A percentile compares a stretch with the other conserved stretches of the same genome.
phyloP scores from a whole-genome alignment of 805 yeast species.

The Candida succiphila region DNA sequence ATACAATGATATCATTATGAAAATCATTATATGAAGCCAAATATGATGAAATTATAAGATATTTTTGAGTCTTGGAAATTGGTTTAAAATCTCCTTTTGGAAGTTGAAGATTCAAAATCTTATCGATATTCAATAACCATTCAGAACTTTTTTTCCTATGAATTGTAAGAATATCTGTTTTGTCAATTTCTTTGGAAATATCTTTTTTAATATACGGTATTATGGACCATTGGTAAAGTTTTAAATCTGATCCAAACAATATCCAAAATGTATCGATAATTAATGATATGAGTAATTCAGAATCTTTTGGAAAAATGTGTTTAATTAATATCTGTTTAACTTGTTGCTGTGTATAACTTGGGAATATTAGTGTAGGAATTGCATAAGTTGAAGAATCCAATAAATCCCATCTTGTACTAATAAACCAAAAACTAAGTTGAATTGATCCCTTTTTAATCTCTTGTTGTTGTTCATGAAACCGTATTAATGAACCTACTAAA shows the following conservation, averaged over 20 bases:
- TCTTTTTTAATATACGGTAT: slow-evolving; percentile 15
- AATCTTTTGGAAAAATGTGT: slow-evolving; percentile 6
- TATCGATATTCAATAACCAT: slow-evolving; percentile 23
- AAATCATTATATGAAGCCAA: slow-evolving; percentile 72
- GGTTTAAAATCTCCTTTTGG: slow-evolving; percentile 24
- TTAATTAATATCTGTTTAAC: slow-evolving; percentile 25
- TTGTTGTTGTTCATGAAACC: slow-evolving; percentile 31
- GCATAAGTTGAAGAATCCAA: slow-evolving; percentile 25
- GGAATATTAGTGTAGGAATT: slow-evolving; percentile 31
- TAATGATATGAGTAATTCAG: slow-evolving; percentile 11
- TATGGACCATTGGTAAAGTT: slow-evolving; percentile 22
- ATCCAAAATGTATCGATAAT: slow-evolving; percentile 34
- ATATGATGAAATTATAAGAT: slow-evolving; percentile 70
- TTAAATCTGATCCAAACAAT: slow-evolving; percentile 35
- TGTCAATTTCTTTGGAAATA: too few relatives aligned
- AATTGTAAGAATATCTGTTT: too few relatives aligned
- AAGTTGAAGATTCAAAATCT: slow-evolving; percentile 16
- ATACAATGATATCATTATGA: slow-evolving; percentile 56
- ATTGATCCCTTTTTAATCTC: slow-evolving; percentile 11
- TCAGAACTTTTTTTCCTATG: too few relatives aligned
- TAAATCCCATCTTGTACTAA: slow-evolving; percentile 30
- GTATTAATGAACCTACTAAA: slow-evolving; percentile 27
- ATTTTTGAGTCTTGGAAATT: slow-evolving; percentile 56
- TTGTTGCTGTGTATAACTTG: slow-evolving; percentile 26
- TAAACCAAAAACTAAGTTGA: slow-evolving; percentile 25